Base-by-base conservation (phyloP, 129 eudicot species). In the Artemisia tridentata region DNA sequence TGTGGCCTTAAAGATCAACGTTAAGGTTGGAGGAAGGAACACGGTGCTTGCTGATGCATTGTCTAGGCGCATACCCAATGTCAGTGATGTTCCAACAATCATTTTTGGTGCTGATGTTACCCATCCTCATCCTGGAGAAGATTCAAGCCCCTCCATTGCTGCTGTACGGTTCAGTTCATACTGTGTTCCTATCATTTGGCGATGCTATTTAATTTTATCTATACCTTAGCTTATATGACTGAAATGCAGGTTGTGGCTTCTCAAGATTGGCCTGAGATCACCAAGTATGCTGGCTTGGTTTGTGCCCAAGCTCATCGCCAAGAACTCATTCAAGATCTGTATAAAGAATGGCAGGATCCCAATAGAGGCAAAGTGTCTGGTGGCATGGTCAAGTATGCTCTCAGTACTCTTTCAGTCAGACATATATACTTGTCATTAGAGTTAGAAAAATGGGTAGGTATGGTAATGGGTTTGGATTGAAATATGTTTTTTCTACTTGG, bases 21-120 rank as follows among this genome's bases (percentile, higher is more conserved):
- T 90, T 47, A 95, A 95, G 56, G 99, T 95, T 49, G 99, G 99
- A 15, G 99, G 99, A 68, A 84, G 97, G 75, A 95, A 95, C 45
- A 95, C 99, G 0, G 97, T 88, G 19, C 99, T 95, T 16, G 89
- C 84, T 55, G 99, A 95, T 82, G 99, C 99, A 25, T 18, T 95
- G 29, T 80, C 91, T 19, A 79, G 96, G 81, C 79, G 91, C 23
- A 95, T 95, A 10, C 99, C 99, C 15, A 80, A 87, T 21, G 97
- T 95, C 67, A 88, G 96, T 50, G 97, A 95, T 52, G 64, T 63
- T 23, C 96, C 97, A 3, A 95, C 99, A 7, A 95, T 95, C 49
- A 95, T 95, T 10, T 95, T 95, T 78, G 99, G 99, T 74, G 99
- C 99, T 61, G 99, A 95, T 80, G 99, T 95, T 23, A 95, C 99